Percentiles rank a stretch among this genome's conserved stretches.
Evolutionary conservation across 805 yeast genomes (phyloP).

Genomic region (Metschnikowia borealis): DNA sequence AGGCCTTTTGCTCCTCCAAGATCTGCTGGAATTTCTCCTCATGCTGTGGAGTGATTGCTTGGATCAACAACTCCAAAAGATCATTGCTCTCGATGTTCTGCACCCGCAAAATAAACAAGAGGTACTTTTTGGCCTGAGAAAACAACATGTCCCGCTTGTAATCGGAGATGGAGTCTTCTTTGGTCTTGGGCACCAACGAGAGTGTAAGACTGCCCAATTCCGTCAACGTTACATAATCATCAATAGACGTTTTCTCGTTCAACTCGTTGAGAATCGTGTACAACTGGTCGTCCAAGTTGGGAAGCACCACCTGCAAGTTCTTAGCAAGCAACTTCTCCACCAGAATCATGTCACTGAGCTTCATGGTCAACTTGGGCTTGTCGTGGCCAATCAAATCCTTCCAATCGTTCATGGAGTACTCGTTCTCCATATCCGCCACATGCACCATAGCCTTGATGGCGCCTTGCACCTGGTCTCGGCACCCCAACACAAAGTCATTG

Average conservation of each 20-base stretch:
- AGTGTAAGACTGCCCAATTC: slow-evolving; percentile 52
- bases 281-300: slow-evolving; percentile 53
- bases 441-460: slow-evolving; percentile 48
- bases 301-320: slow-evolving; percentile 42
- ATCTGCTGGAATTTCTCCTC: slow-evolving; percentile 62
- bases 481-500: slow-evolving; percentile 62
- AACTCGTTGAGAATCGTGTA: slow-evolving; percentile 40
- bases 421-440: slow-evolving; percentile 52
- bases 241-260: slow-evolving; percentile 35
- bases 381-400: slow-evolving; percentile 58
- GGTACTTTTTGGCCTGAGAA: slow-evolving; percentile 76
- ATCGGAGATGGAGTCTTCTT: slow-evolving; percentile 47
- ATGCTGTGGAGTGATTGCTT: slow-evolving; percentile 63
- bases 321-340: slow-evolving; percentile 43
- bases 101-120: slow-evolving; percentile 78
- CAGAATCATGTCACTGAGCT: slow-evolving; percentile 43
- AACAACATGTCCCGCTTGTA: slow-evolving; percentile 56
- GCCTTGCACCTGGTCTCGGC: slow-evolving; percentile 43
- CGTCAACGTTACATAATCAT: slow-evolving; percentile 45
- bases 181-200: slow-evolving; percentile 50
- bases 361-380: slow-evolving; percentile 45
- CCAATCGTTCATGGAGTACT: slow-evolving; percentile 58
- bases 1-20: slow-evolving; percentile 19
- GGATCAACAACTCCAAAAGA: slow-evolving; percentile 63
- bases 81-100: slow-evolving; percentile 56